phyloP scores from a whole-genome alignment of 2,329 filamentous ascomycete genomes.

The Phyllachora maydis region DNA sequence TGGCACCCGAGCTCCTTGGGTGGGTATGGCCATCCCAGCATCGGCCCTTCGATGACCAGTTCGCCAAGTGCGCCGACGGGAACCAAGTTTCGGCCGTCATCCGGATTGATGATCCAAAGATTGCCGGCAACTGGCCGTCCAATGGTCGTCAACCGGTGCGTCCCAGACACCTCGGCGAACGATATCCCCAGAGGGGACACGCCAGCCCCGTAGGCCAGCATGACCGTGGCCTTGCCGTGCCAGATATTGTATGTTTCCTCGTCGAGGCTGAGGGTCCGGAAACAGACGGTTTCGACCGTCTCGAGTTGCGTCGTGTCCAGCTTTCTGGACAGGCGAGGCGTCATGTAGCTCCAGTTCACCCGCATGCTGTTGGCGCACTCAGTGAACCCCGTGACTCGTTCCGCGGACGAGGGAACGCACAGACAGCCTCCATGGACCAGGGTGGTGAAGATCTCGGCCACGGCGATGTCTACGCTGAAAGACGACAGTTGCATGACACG shows the following conservation, averaged over 20 bases:
- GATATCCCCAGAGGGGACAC: slow-evolving; percentile 29
- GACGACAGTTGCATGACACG: slow-evolving; percentile 38
- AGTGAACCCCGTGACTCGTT: slow-evolving; percentile 25
- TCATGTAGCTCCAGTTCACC: slow-evolving; percentile 32
- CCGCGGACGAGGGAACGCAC: slow-evolving; percentile 30
- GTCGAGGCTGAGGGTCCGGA: slow-evolving; percentile 27
- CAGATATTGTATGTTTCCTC: slow-evolving; percentile 24
- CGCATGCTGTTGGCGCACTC: slow-evolving; percentile 26
- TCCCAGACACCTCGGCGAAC: slow-evolving; percentile 18
- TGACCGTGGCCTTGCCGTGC: slow-evolving; percentile 20
- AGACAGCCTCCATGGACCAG: slow-evolving; percentile 35
- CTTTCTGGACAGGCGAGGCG: slow-evolving; percentile 32
- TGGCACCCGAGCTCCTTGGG: slow-evolving; percentile 8
- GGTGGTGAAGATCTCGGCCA: slow-evolving; percentile 31
- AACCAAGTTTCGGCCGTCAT: slow-evolving; percentile 26
- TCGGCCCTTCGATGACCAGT: slow-evolving; percentile 37
- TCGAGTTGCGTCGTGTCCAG: slow-evolving; percentile 16
- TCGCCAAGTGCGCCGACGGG: slow-evolving; percentile 35
- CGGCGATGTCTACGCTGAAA: slow-evolving; percentile 30
- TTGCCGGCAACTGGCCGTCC: slow-evolving; percentile 24
- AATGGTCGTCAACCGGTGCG: slow-evolving; percentile 18
- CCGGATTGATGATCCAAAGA: slow-evolving; percentile 30
- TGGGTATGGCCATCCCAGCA: slow-evolving; percentile 17
- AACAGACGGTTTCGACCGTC: slow-evolving; percentile 18
- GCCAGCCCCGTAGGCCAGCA: slow-evolving; percentile 30